These are phyloP conservation scores for Daldinia vernicosa DNA, from an alignment of 495 filamentous ascomycete species.

Conservation along the genomic window DNA sequence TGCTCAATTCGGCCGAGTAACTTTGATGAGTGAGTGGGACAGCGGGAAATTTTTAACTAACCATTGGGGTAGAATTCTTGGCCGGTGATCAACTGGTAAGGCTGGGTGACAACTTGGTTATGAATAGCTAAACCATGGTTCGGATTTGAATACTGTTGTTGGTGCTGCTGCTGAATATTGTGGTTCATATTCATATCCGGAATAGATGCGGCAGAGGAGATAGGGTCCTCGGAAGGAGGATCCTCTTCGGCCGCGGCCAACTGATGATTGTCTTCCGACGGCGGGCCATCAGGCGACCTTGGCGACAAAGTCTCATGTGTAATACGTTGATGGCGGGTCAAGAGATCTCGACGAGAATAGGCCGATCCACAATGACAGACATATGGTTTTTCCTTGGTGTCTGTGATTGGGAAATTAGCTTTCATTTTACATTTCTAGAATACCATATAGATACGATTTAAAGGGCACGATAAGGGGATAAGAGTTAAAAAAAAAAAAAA, in stretches of 20 bases:
- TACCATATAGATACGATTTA: neutral
- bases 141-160: conserved; percentile 38
- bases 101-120: conserved; percentile 33
- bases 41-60: conserved; percentile 28
- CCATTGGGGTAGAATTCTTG: conserved; percentile 45
- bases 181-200: conserved; percentile 40
- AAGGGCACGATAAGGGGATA: neutral
- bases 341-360: conserved; percentile 62
- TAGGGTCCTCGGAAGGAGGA: conserved; percentile 38
- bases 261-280: conserved; percentile 45
- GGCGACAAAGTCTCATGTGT: conserved; percentile 47
- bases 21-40: neutral
- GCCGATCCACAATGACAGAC: conserved; percentile 64
- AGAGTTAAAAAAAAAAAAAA: neutral
- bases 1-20: conserved; percentile 4
- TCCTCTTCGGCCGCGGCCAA: conserved; percentile 42
- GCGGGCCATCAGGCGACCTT: conserved; percentile 45
- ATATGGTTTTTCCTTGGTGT: conserved; percentile 65
- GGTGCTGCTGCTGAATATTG: conserved; percentile 33
- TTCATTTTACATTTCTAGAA: neutral
- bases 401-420: conserved; percentile 45
- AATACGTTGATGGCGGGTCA: conserved; percentile 62
- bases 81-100: conserved; percentile 40
- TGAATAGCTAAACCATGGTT: conserved; percentile 40
- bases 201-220: conserved; percentile 25